Base-by-base conservation (phyloP, 371 early-diverging fungal genomes). In the Apophysomyces elegans region DNA sequence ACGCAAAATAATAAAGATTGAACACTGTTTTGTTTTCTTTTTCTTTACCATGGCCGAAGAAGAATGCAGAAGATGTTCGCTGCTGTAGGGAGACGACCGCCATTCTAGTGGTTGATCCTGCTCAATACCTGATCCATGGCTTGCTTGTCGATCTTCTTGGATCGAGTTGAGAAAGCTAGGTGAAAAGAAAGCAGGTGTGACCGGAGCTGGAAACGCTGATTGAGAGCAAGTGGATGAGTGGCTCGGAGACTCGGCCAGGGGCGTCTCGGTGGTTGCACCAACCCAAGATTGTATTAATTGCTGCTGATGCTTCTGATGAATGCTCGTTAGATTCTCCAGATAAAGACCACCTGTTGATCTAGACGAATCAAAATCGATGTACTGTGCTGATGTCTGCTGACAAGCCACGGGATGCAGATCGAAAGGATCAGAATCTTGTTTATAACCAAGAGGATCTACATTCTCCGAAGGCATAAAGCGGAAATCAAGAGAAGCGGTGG, bases 131-230 rank as follows among this genome's bases (percentile, higher is more conserved):
- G 35, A 37, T 60, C 18, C 56, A 64, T 50, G 64, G 56, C 37
- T 18, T 13, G 8, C 39, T 67, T 73, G 35, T 66, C 83, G 74
- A 71, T 84, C 74, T 58, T 78, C 70, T 46, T 77, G 76, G 4
- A 90, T 66, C 2, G 91, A 86, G 14, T 87, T 88, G 44, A 87
- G 76, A 65, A 90, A 90, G 41, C 84, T 84, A 18, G 91, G 89
- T 14, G 89, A 84, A 57, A 90, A 90, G 74, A 90, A 88, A 6
- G 81, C 84, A 0, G 91, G 91, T 3, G 90, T 88, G n/a, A 74
- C 74, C 4, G 84, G 82, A 14, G 21, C 59, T 37, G 59, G 37
- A 41, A 41, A 41, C 18, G 59, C 12, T 21, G 59, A 2, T 9
- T 38, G 43, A 59, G 36, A 59, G 59, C 14, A 37, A 41, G 38